Conservation (phyloP, 768 basidiomycete species). For the Agrocybe praecox region DNA sequence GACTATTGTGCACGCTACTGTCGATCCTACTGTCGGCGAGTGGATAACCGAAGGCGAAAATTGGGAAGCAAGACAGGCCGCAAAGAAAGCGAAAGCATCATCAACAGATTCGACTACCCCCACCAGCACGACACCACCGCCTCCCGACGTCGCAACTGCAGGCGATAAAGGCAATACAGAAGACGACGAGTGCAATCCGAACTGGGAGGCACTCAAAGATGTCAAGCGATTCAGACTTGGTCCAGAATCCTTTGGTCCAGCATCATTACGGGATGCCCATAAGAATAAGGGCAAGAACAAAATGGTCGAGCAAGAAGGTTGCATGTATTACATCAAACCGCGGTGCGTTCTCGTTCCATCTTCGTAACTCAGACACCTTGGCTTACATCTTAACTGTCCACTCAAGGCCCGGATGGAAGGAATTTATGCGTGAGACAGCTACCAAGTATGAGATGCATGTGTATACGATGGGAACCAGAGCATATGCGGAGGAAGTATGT, state of each 20-base stretch:
- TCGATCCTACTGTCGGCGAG: slow-evolving; percentile 97
- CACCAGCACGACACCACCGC: not conserved
- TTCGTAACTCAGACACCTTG: not conserved
- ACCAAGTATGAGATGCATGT: slow-evolving; percentile 97
- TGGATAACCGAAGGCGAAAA: slow-evolving; percentile 89
- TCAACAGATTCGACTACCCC: slow-evolving; percentile 21
- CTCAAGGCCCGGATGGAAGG: slow-evolving; percentile 75
- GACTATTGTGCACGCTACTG: slow-evolving; percentile 97
- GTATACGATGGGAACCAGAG: slow-evolving; percentile 98
- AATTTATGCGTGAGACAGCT: slow-evolving; percentile 74
- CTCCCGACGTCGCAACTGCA: slow-evolving; percentile 5
- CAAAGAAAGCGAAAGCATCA: slow-evolving; percentile 28
- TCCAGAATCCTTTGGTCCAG: slow-evolving; percentile 69
- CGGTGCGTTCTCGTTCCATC: slow-evolving; percentile 55
- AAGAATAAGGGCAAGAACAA: slow-evolving; percentile 63
- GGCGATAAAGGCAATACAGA: slow-evolving; percentile 45
- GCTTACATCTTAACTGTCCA: slow-evolving; percentile 8
- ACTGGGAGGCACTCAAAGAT: slow-evolving; percentile 89
- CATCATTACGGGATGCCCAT: slow-evolving; percentile 34
- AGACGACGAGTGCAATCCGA: slow-evolving; percentile 81
- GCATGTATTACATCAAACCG: slow-evolving; percentile 98
- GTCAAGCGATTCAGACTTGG: slow-evolving; percentile 88
- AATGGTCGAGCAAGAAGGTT: slow-evolving; percentile 74
- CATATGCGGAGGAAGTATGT: slow-evolving; percentile 96
- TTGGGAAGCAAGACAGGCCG: slow-evolving; percentile 67